phyloP scores from a whole-genome alignment of 2,329 filamentous ascomycete species.

The Beauveria scarabaeidicola region DNA sequence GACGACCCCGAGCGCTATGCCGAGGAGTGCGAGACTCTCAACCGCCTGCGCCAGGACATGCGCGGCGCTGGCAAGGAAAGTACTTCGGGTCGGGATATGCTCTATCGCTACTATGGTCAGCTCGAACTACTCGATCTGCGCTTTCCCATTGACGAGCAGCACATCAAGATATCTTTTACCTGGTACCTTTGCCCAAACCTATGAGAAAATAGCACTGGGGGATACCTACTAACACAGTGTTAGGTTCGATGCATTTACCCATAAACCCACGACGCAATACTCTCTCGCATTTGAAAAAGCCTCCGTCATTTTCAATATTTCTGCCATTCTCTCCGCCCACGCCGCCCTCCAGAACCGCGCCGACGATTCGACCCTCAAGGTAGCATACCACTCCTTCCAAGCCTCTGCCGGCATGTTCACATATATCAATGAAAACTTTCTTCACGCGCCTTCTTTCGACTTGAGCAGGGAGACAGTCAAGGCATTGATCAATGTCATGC shows the following conservation, averaged over 20 bases:
- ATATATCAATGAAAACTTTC: slow-evolving; percentile 99
- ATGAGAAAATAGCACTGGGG: no score
- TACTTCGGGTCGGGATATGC: slow-evolving; percentile 80
- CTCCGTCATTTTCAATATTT: slow-evolving; percentile 99
- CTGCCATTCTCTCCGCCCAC: slow-evolving; percentile 91
- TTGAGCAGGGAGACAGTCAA: slow-evolving; percentile 93
- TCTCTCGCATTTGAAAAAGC: slow-evolving; percentile 97
- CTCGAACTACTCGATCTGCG: slow-evolving; percentile 87
- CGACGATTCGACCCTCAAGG: slow-evolving; percentile 89
- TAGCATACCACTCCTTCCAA: slow-evolving; percentile 96
- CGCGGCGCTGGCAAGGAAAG: slow-evolving; percentile 94
- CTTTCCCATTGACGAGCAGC: slow-evolving; percentile 96
- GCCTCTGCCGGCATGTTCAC: slow-evolving; percentile 99
- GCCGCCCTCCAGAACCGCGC: slow-evolving; percentile 86
- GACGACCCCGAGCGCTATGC: slow-evolving; percentile 94
- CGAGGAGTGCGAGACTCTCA: slow-evolving; percentile 90
- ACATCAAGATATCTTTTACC: slow-evolving; percentile 98
- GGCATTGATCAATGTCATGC: slow-evolving; percentile 82
- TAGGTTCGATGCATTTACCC: slow-evolving; percentile 99
- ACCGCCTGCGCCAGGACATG: slow-evolving; percentile 95
- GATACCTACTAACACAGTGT: not conserved
- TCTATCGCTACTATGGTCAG: slow-evolving; percentile 97
- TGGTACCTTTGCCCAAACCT: slow-evolving; percentile 51
- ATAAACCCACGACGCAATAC: slow-evolving; percentile 94
- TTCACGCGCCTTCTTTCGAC: slow-evolving; percentile 94